Conservation (phyloP, 2,329 filamentous ascomycete genomes). For the Ilyonectria mors-panacis region DNA sequence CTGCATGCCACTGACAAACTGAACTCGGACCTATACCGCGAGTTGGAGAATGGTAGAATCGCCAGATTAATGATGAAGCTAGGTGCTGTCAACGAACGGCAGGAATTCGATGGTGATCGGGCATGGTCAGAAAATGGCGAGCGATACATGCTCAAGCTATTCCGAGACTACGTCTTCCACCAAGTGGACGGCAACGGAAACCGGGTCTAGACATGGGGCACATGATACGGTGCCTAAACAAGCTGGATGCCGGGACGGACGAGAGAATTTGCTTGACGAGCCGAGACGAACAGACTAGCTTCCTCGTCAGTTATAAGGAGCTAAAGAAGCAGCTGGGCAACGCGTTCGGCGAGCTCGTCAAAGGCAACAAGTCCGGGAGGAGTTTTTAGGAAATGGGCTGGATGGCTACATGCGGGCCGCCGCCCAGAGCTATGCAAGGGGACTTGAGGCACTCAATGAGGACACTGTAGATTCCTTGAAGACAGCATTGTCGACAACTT, state of each 20-base stretch:
- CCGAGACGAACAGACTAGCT: constrained; percentile 89
- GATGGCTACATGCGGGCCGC: not conserved
- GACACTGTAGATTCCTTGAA: constrained; percentile 26
- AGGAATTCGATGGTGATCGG: constrained; percentile 83
- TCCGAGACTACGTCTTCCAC: constrained; percentile 97
- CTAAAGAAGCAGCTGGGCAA: constrained; percentile 76
- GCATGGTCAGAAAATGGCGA: constrained; percentile 95
- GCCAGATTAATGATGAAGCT: constrained; percentile 87
- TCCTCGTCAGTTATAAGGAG: constrained; percentile 92
- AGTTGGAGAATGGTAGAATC: constrained; percentile 91
- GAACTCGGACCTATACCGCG: constrained; percentile 79
- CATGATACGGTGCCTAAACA: constrained; percentile 89
- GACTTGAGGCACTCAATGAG: constrained; percentile 8
- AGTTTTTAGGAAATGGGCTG: constrained; percentile 51
- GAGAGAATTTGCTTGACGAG: constrained; percentile 90
- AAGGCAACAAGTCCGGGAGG: constrained; percentile 57
- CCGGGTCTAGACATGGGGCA: constrained; percentile 88
- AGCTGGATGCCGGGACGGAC: constrained; percentile 89
- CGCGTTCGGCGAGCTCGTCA: constrained; percentile 72
- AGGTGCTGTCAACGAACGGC: constrained; percentile 89
- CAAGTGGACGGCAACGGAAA: constrained; percentile 90
- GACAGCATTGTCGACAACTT: constrained; percentile 29
- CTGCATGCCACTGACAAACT: constrained; percentile 86
- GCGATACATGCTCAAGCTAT: constrained; percentile 92
- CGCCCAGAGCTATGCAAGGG: not conserved